These are phyloP conservation scores for Sarocladiaceae sp. DNA, from an alignment of 2,329 filamentous ascomycete genomes.

Conservation along the genomic window DNA sequence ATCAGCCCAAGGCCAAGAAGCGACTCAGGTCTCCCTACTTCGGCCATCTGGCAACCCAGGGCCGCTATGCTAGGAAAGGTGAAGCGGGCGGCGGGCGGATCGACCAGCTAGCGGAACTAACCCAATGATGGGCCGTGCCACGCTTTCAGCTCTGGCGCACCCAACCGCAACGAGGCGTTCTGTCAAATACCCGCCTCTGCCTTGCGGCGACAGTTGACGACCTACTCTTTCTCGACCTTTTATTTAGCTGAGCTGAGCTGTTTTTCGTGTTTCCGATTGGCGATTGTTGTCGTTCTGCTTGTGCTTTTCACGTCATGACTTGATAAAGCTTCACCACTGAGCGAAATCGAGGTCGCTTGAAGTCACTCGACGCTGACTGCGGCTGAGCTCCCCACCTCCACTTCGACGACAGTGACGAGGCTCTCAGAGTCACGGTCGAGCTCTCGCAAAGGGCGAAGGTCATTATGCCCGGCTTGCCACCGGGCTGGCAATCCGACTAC, in stretches of 20 bases:
- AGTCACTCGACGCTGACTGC: no score
- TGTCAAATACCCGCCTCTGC: not conserved
- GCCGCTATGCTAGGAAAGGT: constrained; percentile 1
- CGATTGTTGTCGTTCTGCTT: not conserved
- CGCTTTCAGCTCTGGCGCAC: constrained; percentile 1
- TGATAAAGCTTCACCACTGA: not conserved
- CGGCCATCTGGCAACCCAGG: not conserved
- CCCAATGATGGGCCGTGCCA: constrained; percentile 2
- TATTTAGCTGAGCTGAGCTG: not conserved
- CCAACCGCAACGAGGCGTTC: constrained; percentile 3
- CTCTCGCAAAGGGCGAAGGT: not conserved
- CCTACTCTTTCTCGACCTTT: not conserved
- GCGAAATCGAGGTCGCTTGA: no score
- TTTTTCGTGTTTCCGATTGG: not conserved
- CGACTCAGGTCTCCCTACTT: not conserved
- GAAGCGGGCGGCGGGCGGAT: constrained; percentile 2
- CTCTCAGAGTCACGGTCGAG: not conserved
- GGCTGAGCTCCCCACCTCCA: constrained; percentile 6
- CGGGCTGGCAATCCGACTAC: constrained; percentile 55
- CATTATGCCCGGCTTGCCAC: constrained; percentile 36
- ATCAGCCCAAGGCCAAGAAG: constrained; percentile 1
- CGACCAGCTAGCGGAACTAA: not conserved
- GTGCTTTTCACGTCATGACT: not conserved
- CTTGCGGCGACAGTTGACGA: not conserved
- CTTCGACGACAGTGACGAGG: not conserved